Percentiles rank a stretch among this genome's conserved stretches.
Conservation (phyloP, 495 filamentous ascomycete genomes). For the Entonaema liquescens region DNA sequence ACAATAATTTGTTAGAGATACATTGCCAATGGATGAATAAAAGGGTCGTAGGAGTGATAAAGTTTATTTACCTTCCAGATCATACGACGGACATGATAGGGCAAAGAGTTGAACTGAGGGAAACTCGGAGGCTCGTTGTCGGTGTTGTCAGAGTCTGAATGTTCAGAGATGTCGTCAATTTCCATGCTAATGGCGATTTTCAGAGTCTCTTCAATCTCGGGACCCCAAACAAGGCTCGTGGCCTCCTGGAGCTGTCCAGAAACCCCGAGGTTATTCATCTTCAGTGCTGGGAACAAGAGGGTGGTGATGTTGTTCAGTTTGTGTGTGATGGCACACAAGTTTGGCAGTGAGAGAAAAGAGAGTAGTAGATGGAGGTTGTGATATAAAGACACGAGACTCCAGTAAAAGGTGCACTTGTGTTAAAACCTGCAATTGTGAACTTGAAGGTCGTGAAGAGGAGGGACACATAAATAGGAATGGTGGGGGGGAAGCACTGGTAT, state of each 20-base stretch:
- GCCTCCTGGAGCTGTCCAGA: not conserved
- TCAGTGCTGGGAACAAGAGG: not conserved
- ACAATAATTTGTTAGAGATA: not conserved
- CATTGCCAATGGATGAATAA: not conserved
- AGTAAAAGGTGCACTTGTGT: not conserved
- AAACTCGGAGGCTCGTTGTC: not conserved
- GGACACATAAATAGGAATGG: not conserved
- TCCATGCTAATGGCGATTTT: no score
- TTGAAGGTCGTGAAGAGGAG: not conserved
- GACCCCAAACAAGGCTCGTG: not conserved
- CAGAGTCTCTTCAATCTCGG: no score
- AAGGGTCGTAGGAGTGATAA: not conserved
- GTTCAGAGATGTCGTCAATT: no score
- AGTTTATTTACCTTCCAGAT: conserved; percentile 14
- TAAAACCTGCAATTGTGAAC: not conserved
- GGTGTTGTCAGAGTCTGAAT: no score
- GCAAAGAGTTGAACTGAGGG: not conserved
- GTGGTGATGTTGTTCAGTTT: not conserved
- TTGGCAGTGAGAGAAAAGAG: not conserved
- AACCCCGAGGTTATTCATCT: not conserved
- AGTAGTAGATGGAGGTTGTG: not conserved
- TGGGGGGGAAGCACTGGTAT: not conserved
- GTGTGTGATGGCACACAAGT: not conserved
- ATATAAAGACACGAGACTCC: not conserved
- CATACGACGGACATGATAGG: not conserved